phyloP scores from a whole-genome alignment of 2,329 filamentous ascomycete species.

The Calycina herbarum region DNA sequence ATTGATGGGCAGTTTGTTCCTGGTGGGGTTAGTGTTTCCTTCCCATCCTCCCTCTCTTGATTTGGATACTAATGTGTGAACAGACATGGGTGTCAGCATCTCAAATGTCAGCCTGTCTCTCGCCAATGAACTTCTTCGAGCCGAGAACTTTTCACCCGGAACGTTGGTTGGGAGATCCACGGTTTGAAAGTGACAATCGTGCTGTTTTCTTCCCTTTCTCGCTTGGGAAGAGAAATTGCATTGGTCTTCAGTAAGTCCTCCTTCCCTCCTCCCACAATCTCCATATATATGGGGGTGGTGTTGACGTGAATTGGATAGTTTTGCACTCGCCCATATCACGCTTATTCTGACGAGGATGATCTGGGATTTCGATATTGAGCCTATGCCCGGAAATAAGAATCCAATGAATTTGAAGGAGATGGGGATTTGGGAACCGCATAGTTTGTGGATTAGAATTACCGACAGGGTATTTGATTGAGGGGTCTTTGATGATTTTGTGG shows the following conservation, averaged over 20 bases:
- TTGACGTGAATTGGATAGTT: constrained; percentile 3
- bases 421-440: constrained; percentile 2
- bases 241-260: constrained; percentile 21
- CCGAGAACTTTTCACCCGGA: constrained; percentile 30
- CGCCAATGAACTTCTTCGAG: constrained; percentile 25
- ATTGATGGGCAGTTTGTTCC: constrained; percentile 11
- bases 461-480: neutral
- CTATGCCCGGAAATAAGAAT: neutral
- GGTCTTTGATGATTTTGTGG: neutral
- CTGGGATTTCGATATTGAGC: constrained; percentile 30
- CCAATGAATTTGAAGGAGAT: neutral
- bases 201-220: constrained; percentile 22
- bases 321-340: constrained; percentile 11
- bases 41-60: too few relatives aligned
- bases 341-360: constrained; percentile 26
- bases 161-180: constrained; percentile 38
- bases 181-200: constrained; percentile 20
- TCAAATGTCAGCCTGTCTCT: constrained; percentile 3
- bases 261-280: neutral
- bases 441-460: neutral
- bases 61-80: neutral
- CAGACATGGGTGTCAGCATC: neutral
- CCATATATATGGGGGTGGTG: too few relatives aligned
- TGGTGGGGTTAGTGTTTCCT: neutral
- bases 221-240: constrained; percentile 22